Evolutionary conservation across 1,139 yeast species (phyloP).

Genomic region (Trichomonascaceae sp.): DNA sequence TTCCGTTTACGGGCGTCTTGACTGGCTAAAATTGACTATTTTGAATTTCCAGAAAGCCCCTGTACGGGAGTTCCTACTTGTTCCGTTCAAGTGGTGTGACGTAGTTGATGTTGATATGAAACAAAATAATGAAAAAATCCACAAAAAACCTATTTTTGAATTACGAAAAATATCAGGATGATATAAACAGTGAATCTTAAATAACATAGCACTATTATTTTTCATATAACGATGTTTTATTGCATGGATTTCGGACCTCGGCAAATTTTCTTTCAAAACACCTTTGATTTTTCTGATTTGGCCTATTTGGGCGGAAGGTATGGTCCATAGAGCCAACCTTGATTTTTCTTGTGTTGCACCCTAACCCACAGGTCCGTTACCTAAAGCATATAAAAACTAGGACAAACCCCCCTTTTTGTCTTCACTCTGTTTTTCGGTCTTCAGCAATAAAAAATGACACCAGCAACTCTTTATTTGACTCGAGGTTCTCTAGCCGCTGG

Average conservation of each 20-base stretch:
- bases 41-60: neutral
- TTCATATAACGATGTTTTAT: neutral
- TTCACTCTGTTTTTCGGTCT: neutral
- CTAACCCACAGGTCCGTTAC: neutral
- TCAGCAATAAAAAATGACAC: neutral
- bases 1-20: neutral
- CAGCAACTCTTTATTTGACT: conserved; percentile 2
- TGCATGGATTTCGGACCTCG: neutral
- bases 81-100: neutral
- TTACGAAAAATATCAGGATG: neutral
- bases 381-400: neutral
- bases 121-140: neutral
- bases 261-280: neutral
- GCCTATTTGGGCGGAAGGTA: too few relatives aligned
- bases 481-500: conserved; percentile 21
- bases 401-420: neutral
- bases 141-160: neutral
- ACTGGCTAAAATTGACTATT: neutral
- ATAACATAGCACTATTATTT: too few relatives aligned
- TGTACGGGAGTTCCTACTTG: neutral
- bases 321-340: too few relatives aligned
- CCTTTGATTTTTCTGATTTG: too few relatives aligned
- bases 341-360: neutral
- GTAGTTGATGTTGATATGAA: neutral
- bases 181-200: neutral